Evolutionary conservation across 306 rosid species (phyloP).

Genomic region (Prunus campanulata): DNA sequence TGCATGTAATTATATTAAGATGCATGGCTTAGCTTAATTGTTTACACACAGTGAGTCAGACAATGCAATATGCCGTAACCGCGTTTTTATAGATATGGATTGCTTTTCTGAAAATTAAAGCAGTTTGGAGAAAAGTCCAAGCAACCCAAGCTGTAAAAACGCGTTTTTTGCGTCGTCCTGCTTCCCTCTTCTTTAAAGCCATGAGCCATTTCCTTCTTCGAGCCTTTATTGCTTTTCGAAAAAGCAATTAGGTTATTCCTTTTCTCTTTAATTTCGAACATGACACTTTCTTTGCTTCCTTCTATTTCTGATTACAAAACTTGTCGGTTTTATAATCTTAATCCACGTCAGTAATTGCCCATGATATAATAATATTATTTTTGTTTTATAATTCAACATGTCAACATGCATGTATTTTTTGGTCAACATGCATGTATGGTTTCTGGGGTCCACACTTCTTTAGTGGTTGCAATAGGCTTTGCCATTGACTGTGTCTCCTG

Average conservation of each 20-base stretch:
- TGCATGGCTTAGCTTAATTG: neutral
- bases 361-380: neutral
- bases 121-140: neutral
- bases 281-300: neutral
- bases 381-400: neutral
- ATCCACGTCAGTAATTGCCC: neutral
- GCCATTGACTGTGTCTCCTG: neutral
- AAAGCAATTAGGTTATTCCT: neutral
- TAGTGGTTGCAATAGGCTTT: neutral
- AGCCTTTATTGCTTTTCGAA: constrained; percentile 40
- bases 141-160: constrained; percentile 41
- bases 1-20: neutral
- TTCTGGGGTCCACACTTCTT: neutral
- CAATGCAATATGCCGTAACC: neutral
- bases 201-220: constrained; percentile 15
- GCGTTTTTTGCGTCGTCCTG: constrained; percentile 36
- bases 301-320: neutral
- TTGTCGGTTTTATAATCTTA: neutral
- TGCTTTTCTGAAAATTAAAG: constrained; percentile 2
- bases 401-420: neutral
- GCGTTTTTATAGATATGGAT: neutral
- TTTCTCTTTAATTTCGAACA: neutral
- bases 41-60: neutral
- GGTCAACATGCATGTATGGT: neutral
- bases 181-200: constrained; percentile 13